These are phyloP conservation scores for Fraxinus quadrangulata DNA, from an alignment of 257 asterid genomes.

Conservation along the genomic window DNA sequence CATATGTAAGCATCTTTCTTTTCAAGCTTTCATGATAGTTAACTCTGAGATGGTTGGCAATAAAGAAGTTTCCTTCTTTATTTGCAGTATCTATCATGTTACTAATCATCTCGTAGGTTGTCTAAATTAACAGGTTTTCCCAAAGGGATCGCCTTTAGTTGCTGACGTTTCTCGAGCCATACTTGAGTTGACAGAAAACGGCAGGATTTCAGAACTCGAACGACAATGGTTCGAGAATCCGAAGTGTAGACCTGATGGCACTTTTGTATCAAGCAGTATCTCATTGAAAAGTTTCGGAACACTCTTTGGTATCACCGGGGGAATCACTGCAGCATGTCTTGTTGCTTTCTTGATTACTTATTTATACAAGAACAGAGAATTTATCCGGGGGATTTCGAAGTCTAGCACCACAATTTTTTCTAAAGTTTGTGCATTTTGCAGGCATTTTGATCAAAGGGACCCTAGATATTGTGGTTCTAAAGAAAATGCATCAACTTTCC, in stretches of 20 bases:
- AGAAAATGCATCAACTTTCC: conserved; percentile 6
- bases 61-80: too few species aligned
- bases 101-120: background rate
- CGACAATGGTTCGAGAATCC: conserved; percentile 11
- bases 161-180: conserved; percentile 44
- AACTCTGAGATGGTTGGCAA: background rate
- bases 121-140: conserved; percentile 32
- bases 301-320: conserved; percentile 36
- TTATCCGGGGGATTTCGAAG: conserved; percentile 21
- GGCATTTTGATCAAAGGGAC: conserved; percentile 40
- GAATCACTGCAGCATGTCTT: conserved; percentile 29
- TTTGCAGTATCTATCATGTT: background rate
- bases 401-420: conserved; percentile 33
- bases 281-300: conserved; percentile 25
- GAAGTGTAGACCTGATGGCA: conserved; percentile 1
- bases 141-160: conserved; percentile 45
- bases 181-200: conserved; percentile 27
- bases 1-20: conserved; percentile 34
- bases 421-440: conserved; percentile 28
- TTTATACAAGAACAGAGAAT: conserved; percentile 34
- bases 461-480: conserved; percentile 16
- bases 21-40: background rate
- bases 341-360: conserved; percentile 28
- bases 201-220: conserved; percentile 20
- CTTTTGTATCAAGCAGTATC: background rate